Conservation (phyloP, 352 stramenopile genomes). For the Pythium pyrilobum region DNA sequence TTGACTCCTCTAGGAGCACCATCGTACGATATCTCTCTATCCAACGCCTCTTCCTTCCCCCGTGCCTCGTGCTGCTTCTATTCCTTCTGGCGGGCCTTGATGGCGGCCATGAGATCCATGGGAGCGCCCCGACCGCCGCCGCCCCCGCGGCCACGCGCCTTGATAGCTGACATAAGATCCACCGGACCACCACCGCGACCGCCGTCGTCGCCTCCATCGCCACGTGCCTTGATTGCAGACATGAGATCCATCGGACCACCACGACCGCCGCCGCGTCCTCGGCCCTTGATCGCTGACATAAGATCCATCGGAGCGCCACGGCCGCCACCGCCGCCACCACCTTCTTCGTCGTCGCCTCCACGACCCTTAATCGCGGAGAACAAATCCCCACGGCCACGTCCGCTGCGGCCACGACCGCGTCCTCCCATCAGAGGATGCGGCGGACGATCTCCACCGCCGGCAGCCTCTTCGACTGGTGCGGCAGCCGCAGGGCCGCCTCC, state of each 20-base stretch:
- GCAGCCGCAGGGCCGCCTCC: constrained; percentile 22
- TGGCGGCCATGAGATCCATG: constrained; percentile 59
- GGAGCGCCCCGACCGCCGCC: constrained; percentile 17
- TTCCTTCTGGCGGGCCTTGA: constrained; percentile 65
- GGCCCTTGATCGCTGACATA: constrained; percentile 23
- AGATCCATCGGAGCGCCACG: constrained; percentile 21
- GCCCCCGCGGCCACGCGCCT: constrained; percentile 13
- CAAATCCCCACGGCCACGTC: constrained; percentile 34
- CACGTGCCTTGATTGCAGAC: constrained; percentile 20
- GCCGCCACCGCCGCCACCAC: constrained; percentile 44
- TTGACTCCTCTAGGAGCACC: constrained; percentile 14
- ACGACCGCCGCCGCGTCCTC: constrained; percentile 4
- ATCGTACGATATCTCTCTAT: constrained; percentile 19
- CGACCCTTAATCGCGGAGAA: constrained; percentile 30
- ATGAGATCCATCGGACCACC: constrained; percentile 16
- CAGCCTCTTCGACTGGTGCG: constrained; percentile 6
- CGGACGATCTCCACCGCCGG: constrained; percentile 21
- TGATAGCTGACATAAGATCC: constrained; percentile 25
- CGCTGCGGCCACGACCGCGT: constrained; percentile 32
- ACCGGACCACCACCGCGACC: not conserved
- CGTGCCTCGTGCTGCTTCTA: constrained; percentile 1
- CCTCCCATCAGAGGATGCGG: constrained; percentile 37
- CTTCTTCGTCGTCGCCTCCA: constrained; percentile 28
- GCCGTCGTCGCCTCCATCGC: constrained; percentile 12
- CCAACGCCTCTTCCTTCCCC: constrained; percentile 3